Evolutionary conservation across 257 asterid species (phyloP).

Genomic region (Lithospermum erythrorhizon): DNA sequence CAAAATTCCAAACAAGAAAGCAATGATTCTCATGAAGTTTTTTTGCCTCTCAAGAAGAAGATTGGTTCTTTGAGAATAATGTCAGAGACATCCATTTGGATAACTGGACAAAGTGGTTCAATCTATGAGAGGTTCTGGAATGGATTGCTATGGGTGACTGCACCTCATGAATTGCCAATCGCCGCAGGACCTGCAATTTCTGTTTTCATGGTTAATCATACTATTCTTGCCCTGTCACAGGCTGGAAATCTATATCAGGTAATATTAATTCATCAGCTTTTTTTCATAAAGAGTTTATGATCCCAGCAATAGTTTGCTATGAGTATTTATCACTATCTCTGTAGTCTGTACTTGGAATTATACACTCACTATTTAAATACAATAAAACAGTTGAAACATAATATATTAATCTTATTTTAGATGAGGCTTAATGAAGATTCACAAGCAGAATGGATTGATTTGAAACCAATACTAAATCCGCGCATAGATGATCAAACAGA

Average conservation of each 20-base stretch:
- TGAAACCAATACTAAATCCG: constrained; percentile 24
- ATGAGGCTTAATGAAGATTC: constrained; percentile 50
- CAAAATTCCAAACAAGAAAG: constrained; percentile 9
- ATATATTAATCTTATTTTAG: constrained; percentile 16
- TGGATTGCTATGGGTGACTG: constrained; percentile 84
- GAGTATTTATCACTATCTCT: too few relatives aligned
- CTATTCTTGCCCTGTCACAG: constrained; percentile 64
- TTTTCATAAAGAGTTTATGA: too few relatives aligned
- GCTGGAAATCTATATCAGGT: constrained; percentile 63
- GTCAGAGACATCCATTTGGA: constrained; percentile 80
- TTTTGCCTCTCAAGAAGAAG: constrained; percentile 40
- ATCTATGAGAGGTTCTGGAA: constrained; percentile 88
- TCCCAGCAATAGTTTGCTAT: too few relatives aligned
- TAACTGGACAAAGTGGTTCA: constrained; percentile 75
- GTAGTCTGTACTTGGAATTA: too few relatives aligned
- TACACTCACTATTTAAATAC: neutral
- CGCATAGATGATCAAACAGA: constrained; percentile 20
- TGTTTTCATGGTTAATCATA: constrained; percentile 55
- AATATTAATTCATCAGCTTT: neutral
- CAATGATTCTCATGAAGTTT: neutral
- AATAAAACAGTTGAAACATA: neutral
- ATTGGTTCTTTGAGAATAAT: constrained; percentile 54
- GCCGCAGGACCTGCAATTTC: constrained; percentile 54
- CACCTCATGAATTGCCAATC: constrained; percentile 62
- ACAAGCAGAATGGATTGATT: constrained; percentile 62